Conservation (phyloP, 2,329 filamentous ascomycete genomes). For the Aspergillus carbonarius region DNA sequence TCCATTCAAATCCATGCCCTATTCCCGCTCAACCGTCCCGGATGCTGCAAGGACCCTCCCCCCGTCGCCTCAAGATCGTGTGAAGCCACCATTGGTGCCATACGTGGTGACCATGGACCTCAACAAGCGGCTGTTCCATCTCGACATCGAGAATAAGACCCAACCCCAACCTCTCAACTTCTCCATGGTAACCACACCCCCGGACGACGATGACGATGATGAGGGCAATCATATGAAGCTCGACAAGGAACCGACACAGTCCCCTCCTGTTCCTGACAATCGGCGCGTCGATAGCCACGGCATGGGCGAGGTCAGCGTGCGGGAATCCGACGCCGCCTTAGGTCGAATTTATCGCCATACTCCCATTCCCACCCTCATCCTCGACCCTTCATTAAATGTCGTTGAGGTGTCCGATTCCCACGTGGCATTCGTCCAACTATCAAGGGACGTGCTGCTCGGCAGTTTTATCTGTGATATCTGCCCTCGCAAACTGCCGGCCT, state of each 20-base stretch:
- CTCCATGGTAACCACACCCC: slow-evolving; percentile 26
- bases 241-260: neutral
- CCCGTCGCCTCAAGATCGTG: neutral
- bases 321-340: slow-evolving; percentile 13
- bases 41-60: neutral
- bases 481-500: slow-evolving; percentile 32
- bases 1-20: neutral
- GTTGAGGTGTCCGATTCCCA: slow-evolving; percentile 48
- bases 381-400: slow-evolving; percentile 39
- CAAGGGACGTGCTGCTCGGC: slow-evolving; percentile 38
- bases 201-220: slow-evolving; percentile 19
- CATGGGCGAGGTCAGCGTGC: neutral
- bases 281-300: neutral
- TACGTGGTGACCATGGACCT: slow-evolving; percentile 2
- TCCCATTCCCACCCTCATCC: slow-evolving; percentile 40
- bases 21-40: neutral
- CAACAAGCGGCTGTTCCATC: slow-evolving; percentile 6
- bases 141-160: slow-evolving; percentile 4
- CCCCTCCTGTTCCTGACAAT: neutral
- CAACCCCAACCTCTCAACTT: slow-evolving; percentile 15
- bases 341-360: slow-evolving; percentile 31
- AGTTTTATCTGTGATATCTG: slow-evolving; percentile 43
- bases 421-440: slow-evolving; percentile 32
- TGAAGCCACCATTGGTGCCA: neutral
- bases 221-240: slow-evolving; percentile 1